Evolutionary conservation across 139 green algal species (phyloP), one percentile per base, ranked within the genome.

Genomic region (Nannochloris sp.): DNA sequence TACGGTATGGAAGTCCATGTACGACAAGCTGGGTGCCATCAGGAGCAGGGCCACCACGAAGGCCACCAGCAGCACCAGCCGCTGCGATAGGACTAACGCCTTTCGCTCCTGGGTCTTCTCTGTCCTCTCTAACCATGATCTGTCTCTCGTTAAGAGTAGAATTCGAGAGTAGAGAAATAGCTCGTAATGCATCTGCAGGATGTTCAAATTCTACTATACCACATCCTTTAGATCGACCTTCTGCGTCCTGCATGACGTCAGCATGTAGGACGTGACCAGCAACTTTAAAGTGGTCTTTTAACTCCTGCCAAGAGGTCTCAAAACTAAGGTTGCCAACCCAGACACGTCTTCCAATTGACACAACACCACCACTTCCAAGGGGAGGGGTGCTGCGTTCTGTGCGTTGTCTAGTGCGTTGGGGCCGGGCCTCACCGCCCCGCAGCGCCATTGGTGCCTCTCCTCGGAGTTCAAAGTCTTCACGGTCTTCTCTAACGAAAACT

Each of bases 181-280:
- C 83, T 33, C 45, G 61, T 34, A 77, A 47, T 8, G 88, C 88
- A 34, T 87, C 79, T 10, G 70, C 58, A 1, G 76, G 63, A 15
- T 56, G 76, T 19, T 81, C 74, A 67, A 88, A 92, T 60, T 90
- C 84, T n/a, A 95, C 85, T n/a, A 92, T 80, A 45, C 79, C 88
- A 56, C 83, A 88, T 46, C 88, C 87, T 61, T 86, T 87, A 24
- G 74, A 86, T 8, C 59, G 47, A 4, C 73, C 74, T 10, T 82
- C 74, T 12, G 77, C 67, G 25, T 85, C 63, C 79, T 82, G 47
- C 24, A 85, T 60, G 24, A 89, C 69, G 56, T 78, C 82, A 56
- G 69, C 83, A 71, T 89, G 81, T 8, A 55, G 31, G 5, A 90
- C 79, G 4, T 71, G 61, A 3, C 83, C 83, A 23, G 64, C 67